A percentile compares a stretch with the other conserved stretches of the same genome.
phyloP scores from a whole-genome alignment of 805 yeast species.

The Starmerella etchellsii region DNA sequence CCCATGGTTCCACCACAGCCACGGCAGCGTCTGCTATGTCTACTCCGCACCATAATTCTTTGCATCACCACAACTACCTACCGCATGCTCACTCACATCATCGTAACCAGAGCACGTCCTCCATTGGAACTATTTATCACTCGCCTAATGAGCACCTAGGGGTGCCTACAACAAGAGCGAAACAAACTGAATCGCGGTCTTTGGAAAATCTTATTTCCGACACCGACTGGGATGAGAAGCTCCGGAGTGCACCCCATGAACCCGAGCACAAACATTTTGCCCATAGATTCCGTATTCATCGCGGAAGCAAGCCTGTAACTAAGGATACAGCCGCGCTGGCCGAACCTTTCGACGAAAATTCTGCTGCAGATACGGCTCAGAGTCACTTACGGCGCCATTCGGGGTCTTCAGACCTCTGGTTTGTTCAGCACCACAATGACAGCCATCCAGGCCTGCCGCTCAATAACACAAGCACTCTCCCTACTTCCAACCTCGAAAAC shows the following conservation, averaged over 20 bases:
- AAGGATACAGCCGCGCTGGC: too few relatives aligned
- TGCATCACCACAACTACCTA: too few relatives aligned
- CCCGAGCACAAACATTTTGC: slow-evolving; percentile 1
- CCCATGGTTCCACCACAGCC: background rate
- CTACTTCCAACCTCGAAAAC: background rate
- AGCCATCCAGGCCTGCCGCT: background rate
- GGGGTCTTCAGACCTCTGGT: slow-evolving; percentile 8
- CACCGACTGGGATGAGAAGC: background rate
- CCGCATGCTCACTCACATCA: too few relatives aligned
- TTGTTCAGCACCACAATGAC: slow-evolving; percentile 1
- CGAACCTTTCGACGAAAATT: slow-evolving; percentile 8
- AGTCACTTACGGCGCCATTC: slow-evolving; percentile 4
- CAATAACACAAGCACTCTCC: background rate
- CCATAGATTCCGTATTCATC: slow-evolving; percentile 1
- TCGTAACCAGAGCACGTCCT: background rate
- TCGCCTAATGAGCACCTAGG: background rate
- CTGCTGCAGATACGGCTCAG: background rate
- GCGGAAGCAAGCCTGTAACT: background rate
- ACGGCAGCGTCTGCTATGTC: too few relatives aligned
- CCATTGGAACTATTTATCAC: background rate
- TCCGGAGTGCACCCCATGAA: background rate
- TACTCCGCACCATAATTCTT: too few relatives aligned
- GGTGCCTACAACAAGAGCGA: too few relatives aligned
- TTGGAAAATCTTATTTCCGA: background rate
- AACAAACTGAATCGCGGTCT: too few relatives aligned